These are phyloP conservation scores for Quercus alba DNA, from an alignment of 306 rosid species.

Conservation along the genomic window DNA sequence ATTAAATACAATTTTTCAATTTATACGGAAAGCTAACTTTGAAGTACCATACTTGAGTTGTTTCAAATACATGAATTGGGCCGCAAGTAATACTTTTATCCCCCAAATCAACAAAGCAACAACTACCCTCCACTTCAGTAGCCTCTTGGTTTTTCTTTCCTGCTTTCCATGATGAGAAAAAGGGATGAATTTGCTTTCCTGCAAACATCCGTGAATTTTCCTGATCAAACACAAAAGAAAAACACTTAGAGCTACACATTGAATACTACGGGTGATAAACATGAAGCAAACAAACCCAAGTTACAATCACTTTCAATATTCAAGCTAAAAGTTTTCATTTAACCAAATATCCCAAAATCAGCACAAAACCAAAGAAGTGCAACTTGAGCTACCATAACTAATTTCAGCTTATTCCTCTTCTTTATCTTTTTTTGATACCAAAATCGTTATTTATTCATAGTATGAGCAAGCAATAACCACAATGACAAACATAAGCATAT, in stretches of 20 bases:
- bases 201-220: constrained; percentile 69
- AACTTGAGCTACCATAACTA: background rate
- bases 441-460: background rate
- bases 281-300: background rate
- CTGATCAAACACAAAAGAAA: constrained; percentile 34
- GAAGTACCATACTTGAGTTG: constrained; percentile 39
- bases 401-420: background rate
- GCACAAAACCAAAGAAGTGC: background rate
- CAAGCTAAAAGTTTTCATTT: background rate
- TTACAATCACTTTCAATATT: constrained; percentile 1
- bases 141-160: constrained; percentile 42
- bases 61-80: constrained; percentile 80
- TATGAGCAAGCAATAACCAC: background rate
- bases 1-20: background rate
- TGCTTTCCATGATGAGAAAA: constrained; percentile 49
- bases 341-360: background rate
- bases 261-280: background rate
- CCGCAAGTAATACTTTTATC: constrained; percentile 24
- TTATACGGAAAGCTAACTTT: background rate
- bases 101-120: constrained; percentile 16
- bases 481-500: background rate
- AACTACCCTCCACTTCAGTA: constrained; percentile 25
- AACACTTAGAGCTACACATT: constrained; percentile 5
- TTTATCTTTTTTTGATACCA: background rate
- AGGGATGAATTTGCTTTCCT: constrained; percentile 70